Evolutionary conservation across 345 rosid species (phyloP), one percentile per base, ranked within the genome.

Genomic region (Dipteronia dyeriana): DNA sequence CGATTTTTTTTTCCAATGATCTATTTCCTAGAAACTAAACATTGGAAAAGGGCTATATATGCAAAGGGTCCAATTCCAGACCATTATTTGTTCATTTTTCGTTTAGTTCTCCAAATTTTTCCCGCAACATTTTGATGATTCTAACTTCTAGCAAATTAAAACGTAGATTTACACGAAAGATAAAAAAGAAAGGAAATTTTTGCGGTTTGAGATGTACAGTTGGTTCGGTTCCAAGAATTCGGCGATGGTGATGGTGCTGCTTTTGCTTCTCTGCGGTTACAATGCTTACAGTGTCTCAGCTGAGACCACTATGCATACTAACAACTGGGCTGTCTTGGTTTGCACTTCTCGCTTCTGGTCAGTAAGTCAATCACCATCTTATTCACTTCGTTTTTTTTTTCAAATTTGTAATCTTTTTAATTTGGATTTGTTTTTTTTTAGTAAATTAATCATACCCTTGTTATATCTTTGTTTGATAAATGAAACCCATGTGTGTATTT

Each of bases 281-380:
- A 34, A 80, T 61, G 82, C 22, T 7, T 66, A 4, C 78, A 53
- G 53, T 65, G 87, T 94, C 68, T 81, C 90, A 34, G 86, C 88
- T 65, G 95, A 91, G 76, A 81, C 93, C 51, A 76, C 94, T 20
- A 88, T 87, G 79, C 98, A 92, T 83, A 94, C 98, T 66, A 96
- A 96, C 87, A 96, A 94, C 77, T 96, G 99, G 99, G 99, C 99
- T 71, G 97, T 96, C 41, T 81, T 96, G 75, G 99, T 96, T 84
- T 96, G 99, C 90, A 94, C 98, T 53, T 96, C 98, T 85, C 97
- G 97, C 66, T 94, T 92, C 91, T 96, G 99, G 99, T 96, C 53
- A 81, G 39, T 3, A 53, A 82, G 26, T 2, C 53, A 62, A 38
- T 49, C 43, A 23, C 31, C 29, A 59, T 23, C 20, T 34, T 29